phyloP scores from a whole-genome alignment of 176 grass and related monocot genomes.

The Tillandsia leiboldiana region DNA sequence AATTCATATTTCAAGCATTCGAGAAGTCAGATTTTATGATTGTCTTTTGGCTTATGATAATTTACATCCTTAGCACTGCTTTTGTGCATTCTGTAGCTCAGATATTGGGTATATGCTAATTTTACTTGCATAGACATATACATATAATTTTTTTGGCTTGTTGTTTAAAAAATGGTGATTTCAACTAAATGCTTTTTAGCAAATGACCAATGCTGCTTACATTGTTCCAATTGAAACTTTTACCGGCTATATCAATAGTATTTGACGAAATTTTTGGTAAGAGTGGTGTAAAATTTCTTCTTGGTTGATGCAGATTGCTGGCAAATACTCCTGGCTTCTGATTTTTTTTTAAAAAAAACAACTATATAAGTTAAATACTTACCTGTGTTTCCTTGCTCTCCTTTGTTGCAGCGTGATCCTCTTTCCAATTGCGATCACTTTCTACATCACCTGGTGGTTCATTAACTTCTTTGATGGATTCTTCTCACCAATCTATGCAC shows the following conservation, averaged over 20 bases:
- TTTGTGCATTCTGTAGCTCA: not conserved
- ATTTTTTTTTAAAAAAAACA: no score
- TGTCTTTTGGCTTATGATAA: not conserved
- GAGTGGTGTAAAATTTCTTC: no score
- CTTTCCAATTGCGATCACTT: conserved; percentile 89
- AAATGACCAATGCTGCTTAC: no score
- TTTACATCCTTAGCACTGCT: not conserved
- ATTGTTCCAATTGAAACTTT: no score
- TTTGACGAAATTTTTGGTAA: no score
- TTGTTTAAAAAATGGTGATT: not conserved
- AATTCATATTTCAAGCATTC: not conserved
- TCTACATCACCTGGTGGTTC: conserved; percentile 99
- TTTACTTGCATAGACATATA: not conserved
- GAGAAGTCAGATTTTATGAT: not conserved
- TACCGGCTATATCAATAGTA: no score
- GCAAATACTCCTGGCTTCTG: no score
- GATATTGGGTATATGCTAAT: not conserved
- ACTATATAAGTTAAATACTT: no score
- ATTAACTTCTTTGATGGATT: conserved; percentile 97
- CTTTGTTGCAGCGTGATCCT: conserved; percentile 62
- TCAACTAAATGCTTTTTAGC: no score
- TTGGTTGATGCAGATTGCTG: no score
- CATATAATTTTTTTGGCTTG: not conserved
- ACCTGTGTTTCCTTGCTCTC: conserved; percentile 11
- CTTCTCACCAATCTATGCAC: conserved; percentile 87